These are phyloP conservation scores for Suhomyces faveliae DNA, from an alignment of 805 yeast genomes.

Conservation along the genomic window DNA sequence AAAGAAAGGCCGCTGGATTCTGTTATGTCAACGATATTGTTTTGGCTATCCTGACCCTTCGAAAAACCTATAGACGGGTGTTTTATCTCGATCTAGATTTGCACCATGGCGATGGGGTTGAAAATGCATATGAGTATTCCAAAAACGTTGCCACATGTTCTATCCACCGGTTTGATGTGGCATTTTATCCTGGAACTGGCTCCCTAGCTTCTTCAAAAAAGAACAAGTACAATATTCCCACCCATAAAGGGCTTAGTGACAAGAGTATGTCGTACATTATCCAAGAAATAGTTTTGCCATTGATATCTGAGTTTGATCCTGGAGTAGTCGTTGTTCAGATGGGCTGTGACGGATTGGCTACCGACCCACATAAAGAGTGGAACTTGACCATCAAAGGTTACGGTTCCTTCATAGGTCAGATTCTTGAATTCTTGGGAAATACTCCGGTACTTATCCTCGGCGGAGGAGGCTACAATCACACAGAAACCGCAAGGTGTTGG, in stretches of 20 bases:
- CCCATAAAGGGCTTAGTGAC: constrained; percentile 57
- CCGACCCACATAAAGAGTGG: constrained; percentile 68
- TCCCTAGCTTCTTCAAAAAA: constrained; percentile 30
- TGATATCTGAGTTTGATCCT: constrained; percentile 40
- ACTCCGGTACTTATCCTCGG: constrained; percentile 55
- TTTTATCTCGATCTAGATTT: constrained; percentile 70
- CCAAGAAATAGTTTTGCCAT: constrained; percentile 43
- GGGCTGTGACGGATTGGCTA: constrained; percentile 73
- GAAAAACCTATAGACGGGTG: constrained; percentile 46
- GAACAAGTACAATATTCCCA: constrained; percentile 52
- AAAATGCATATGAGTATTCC: constrained; percentile 57
- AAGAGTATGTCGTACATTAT: constrained; percentile 35
- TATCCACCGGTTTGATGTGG: constrained; percentile 60
- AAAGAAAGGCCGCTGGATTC: constrained; percentile 60
- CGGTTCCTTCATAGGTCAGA: constrained; percentile 32
- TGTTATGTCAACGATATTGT: constrained; percentile 74
- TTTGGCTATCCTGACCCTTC: constrained; percentile 49
- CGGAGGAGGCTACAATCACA: constrained; percentile 74
- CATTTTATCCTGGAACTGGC: constrained; percentile 78
- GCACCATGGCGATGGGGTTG: constrained; percentile 84
- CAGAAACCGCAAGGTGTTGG: constrained; percentile 64
- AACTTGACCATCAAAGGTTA: constrained; percentile 57
- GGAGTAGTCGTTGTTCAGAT: constrained; percentile 61
- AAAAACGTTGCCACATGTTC: constrained; percentile 60
- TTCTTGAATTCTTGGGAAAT: constrained; percentile 17